These are phyloP conservation scores for Ilex aquifolium DNA, from an alignment of 257 asterid species.

Conservation along the genomic window DNA sequence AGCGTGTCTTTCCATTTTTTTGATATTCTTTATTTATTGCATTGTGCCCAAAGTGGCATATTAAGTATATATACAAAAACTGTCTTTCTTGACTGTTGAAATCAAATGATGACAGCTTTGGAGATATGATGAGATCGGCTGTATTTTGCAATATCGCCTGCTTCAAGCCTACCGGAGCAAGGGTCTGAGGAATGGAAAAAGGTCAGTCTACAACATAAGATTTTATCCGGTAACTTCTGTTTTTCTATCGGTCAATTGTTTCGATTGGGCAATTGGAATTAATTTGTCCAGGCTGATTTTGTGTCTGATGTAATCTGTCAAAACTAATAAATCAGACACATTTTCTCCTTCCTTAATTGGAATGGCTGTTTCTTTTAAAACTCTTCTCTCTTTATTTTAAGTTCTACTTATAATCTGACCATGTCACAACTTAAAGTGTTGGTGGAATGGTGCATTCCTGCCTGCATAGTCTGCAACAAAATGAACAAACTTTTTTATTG, in stretches of 20 bases:
- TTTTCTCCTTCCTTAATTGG: neutral
- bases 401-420: too few relatives aligned
- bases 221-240: neutral
- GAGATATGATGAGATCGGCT: constrained; percentile 93
- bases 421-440: too few relatives aligned
- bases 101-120: constrained; percentile 66
- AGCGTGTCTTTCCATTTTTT: constrained; percentile 14
- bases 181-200: constrained; percentile 46
- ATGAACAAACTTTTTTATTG: too few relatives aligned
- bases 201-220: constrained; percentile 15
- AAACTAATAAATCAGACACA: too few relatives aligned
- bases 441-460: too few relatives aligned
- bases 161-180: constrained; percentile 82
- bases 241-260: neutral
- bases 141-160: constrained; percentile 92
- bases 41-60: constrained; percentile 4
- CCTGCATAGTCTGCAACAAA: too few relatives aligned
- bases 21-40: constrained; percentile 6
- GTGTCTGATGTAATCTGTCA: neutral
- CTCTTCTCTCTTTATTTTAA: too few relatives aligned
- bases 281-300: neutral
- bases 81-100: constrained; percentile 32
- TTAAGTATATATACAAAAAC: constrained; percentile 12
- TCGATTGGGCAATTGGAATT: neutral
- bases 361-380: too few relatives aligned